phyloP scores from a whole-genome alignment of 108 stramenopile species.

The Chaetoceros muelleri region DNA sequence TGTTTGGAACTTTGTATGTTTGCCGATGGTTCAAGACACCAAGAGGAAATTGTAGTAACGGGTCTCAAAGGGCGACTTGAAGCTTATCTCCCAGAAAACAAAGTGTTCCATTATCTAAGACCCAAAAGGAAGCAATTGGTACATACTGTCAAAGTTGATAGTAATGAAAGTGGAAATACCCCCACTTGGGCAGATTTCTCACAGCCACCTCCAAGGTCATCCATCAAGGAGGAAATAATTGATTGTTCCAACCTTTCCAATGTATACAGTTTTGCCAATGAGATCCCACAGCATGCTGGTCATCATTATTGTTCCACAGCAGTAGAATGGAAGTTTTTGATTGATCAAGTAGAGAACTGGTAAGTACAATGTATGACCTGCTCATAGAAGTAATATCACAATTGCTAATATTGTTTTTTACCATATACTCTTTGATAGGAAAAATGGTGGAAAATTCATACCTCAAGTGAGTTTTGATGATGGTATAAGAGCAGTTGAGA shows the following conservation, averaged over 20 bases:
- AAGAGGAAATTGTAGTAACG: conserved; percentile 83
- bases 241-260: conserved; percentile 65
- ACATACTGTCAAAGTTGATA: too few relatives aligned
- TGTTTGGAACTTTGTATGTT: conserved; percentile 81
- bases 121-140: conserved; percentile 33
- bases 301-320: conserved; percentile 79
- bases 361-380: neutral
- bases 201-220: conserved; percentile 51
- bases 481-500: conserved; percentile 69
- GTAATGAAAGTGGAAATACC: too few relatives aligned
- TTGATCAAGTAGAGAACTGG: conserved; percentile 14
- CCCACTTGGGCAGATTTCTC: conserved; percentile 61
- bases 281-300: conserved; percentile 65
- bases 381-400: neutral
- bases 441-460: conserved; percentile 27
- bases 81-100: conserved; percentile 80
- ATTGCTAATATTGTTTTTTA: conserved; percentile 3
- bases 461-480: conserved; percentile 62
- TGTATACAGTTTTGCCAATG: conserved; percentile 48
- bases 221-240: conserved; percentile 39
- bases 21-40: conserved; percentile 74
- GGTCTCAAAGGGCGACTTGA: conserved; percentile 75
- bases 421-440: conserved; percentile 32
- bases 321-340: conserved; percentile 58
- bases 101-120: conserved; percentile 59